Evolutionary conservation across 2,329 filamentous ascomycete species (phyloP), one percentile per base, ranked within the genome.

Genomic region (Colletotrichum chrysophilum): DNA sequence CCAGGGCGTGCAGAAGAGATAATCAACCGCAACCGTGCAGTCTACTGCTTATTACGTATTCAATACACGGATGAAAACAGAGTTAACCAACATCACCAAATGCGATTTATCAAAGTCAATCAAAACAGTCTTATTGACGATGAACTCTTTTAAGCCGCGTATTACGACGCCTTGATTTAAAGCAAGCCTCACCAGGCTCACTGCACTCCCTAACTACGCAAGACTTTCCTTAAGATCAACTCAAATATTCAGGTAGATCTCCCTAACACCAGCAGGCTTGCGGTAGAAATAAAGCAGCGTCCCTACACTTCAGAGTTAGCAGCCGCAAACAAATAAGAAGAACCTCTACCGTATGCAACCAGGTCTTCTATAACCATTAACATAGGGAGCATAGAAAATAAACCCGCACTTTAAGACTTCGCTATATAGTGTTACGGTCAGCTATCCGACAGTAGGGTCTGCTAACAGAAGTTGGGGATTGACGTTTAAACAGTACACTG

Each of bases 141-240:
- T n/a, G 38, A n/a, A 9, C 38, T 43, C 16, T 43, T n/a, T 43
- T 4, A 43, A n/a, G 38, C 1, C 18, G 38, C 38, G 4, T 5
- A n/a, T 48, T 48, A 6, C 9, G 4, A 48, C 18, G 38, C 9
- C 38, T n/a, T 10, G 38, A n/a, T 12, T 48, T n/a, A 18, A n/a
- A 48, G 4, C 3, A 38, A 18, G 36, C 14, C 36, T 7, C 26
- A 7, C 5, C 26, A 28, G 26, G 5, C 14, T 16, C 3, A 3
- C 34, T 16, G 4, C 3, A 18, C 9, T 38, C 36, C 16, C 9
- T 0, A 7, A 38, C 4, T 9, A 38, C 16, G 0, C 4, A 4
- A 38, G 9, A 9, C 7, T 7, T 38, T 38, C 14, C 34, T 38
- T 7, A 4, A 14, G 7, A 8, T 14, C 34, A 1, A 16, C 14